phyloP scores from a whole-genome alignment of 2,329 filamentous ascomycete species.

The Sordariomycetes sp. region DNA sequence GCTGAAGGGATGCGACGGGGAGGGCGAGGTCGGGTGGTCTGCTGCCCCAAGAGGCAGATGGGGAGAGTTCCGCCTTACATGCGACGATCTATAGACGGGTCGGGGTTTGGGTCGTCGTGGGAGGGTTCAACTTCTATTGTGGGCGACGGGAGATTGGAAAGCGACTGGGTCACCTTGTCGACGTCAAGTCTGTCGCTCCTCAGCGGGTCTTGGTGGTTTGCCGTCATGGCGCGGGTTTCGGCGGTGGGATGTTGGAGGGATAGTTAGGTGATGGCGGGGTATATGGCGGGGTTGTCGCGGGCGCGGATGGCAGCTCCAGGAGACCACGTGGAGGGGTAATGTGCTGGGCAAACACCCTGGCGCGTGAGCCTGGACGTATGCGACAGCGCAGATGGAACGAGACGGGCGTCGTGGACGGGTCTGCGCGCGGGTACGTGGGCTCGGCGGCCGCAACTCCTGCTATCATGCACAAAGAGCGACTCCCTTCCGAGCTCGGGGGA shows the following conservation, averaged over 20 bases:
- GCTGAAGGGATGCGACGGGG: neutral
- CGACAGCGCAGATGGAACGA: neutral
- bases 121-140: conserved; percentile 23
- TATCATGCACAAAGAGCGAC: too few relatives aligned
- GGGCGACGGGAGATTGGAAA: conserved; percentile 21
- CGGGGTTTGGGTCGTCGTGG: neutral
- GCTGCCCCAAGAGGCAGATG: neutral
- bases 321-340: neutral
- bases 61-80: conserved; percentile 1
- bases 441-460: too few relatives aligned
- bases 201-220: neutral
- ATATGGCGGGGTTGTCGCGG: neutral
- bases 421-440: too few relatives aligned
- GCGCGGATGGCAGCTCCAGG: neutral
- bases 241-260: neutral
- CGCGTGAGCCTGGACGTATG: neutral
- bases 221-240: neutral
- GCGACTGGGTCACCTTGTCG: neutral
- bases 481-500: too few relatives aligned
- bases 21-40: neutral
- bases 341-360: too few relatives aligned
- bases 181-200: neutral
- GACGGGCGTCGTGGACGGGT: too few relatives aligned
- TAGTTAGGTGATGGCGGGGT: neutral
- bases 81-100: neutral